These are phyloP conservation scores for Chaetomidium leptoderma DNA, from an alignment of 495 filamentous ascomycete species.

Conservation along the genomic window DNA sequence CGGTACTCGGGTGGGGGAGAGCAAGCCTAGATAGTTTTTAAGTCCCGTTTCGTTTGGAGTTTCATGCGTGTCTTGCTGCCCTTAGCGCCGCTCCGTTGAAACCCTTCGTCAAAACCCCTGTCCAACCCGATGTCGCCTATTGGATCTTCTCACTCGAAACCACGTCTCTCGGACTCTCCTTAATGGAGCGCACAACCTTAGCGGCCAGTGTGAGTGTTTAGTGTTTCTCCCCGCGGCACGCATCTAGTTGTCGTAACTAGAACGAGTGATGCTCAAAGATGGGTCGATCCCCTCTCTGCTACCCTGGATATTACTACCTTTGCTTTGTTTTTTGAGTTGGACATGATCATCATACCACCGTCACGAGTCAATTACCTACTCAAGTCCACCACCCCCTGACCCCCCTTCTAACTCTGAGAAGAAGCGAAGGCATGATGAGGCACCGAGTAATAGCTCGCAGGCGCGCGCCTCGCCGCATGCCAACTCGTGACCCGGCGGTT, in stretches of 20 bases:
- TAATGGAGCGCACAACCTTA: neutral
- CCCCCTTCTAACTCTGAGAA: neutral
- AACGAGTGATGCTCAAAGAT: neutral
- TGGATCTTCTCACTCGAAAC: neutral
- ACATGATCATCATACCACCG: no score
- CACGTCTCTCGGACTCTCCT: neutral
- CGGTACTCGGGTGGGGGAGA: no score
- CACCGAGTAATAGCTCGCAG: neutral
- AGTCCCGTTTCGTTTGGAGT: constrained; percentile 3
- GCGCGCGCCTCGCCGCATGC: neutral
- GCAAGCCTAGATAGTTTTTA: neutral
- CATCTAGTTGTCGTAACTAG: no score
- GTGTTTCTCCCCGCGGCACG: neutral
- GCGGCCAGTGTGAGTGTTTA: neutral
- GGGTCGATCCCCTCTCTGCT: no score
- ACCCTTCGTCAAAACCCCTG: neutral
- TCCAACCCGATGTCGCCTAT: neutral
- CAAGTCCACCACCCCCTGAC: no score
- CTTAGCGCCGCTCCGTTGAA: neutral
- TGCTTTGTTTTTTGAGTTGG: no score
- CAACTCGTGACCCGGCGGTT: neutral
- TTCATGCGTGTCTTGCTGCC: neutral
- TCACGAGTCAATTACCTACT: no score
- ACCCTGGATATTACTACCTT: no score
- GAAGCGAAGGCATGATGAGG: neutral